phyloP scores from a whole-genome alignment of 306 rosid genomes.

The Prunus mira region DNA sequence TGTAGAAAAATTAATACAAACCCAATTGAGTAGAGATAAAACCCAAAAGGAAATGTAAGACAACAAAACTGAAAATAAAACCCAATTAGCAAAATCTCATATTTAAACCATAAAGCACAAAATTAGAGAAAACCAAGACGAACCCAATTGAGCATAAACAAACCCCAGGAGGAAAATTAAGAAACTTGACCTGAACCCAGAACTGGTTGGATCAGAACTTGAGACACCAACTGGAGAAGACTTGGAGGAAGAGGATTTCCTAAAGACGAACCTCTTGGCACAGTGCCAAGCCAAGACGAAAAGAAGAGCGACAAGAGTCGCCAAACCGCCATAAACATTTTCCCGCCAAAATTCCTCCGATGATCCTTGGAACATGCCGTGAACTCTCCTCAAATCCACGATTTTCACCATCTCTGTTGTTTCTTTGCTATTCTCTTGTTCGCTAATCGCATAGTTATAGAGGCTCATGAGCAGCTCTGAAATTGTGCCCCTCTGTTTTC shows the following conservation, averaged over 20 bases:
- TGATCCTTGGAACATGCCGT: neutral
- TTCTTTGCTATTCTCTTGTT: neutral
- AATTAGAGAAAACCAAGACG: neutral
- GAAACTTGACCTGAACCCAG: slow-evolving; percentile 4
- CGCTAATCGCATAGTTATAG: neutral
- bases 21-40: neutral
- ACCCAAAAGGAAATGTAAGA: neutral
- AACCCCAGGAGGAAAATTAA: neutral
- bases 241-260: neutral
- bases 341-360: slow-evolving; percentile 39
- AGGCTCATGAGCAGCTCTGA: neutral
- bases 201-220: slow-evolving; percentile 21
- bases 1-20: neutral
- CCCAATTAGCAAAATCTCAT: neutral
- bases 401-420: neutral
- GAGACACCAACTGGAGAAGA: neutral
- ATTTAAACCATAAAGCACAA: neutral
- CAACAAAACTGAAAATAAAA: neutral
- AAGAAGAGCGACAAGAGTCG: slow-evolving; percentile 39
- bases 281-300: slow-evolving; percentile 43
- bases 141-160: neutral
- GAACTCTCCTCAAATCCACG: slow-evolving; percentile 3
- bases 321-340: slow-evolving; percentile 50
- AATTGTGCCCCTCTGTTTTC: neutral
- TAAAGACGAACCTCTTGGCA: slow-evolving; percentile 20